Percentiles rank a stretch among this genome's conserved stretches.
phyloP scores from a whole-genome alignment of 1,284 basidiomycete genomes.

The Microbotryum violaceum region DNA sequence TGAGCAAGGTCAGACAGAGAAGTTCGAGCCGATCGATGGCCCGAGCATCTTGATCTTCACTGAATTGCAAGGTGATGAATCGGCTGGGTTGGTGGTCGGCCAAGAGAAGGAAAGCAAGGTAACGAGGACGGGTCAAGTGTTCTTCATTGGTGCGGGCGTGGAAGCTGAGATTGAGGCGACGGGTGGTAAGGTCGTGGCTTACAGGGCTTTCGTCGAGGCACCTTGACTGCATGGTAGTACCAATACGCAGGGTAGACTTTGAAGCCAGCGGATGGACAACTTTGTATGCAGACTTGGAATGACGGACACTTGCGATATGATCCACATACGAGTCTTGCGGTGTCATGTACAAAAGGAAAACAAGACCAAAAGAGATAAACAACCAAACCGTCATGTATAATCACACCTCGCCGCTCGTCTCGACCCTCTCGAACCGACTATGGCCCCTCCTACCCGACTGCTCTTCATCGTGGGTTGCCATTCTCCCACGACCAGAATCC shows the following conservation, averaged over 20 bases:
- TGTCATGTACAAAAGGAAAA: no score
- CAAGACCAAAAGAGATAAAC: no score
- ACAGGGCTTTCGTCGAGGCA: slow-evolving; percentile 61
- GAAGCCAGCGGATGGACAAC: background rate
- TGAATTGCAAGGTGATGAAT: slow-evolving; percentile 54
- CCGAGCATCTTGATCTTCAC: slow-evolving; percentile 78
- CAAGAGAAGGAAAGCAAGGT: slow-evolving; percentile 48
- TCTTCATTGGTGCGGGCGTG: slow-evolving; percentile 73
- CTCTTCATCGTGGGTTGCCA: no score
- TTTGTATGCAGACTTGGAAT: no score
- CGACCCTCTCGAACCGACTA: no score
- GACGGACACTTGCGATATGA: no score
- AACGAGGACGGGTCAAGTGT: slow-evolving; percentile 58
- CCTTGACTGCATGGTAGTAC: background rate
- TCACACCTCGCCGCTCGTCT: no score
- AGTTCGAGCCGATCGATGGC: slow-evolving; percentile 59
- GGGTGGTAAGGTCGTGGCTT: slow-evolving; percentile 50
- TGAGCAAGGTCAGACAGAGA: slow-evolving; percentile 47
- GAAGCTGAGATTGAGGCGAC: slow-evolving; percentile 48
- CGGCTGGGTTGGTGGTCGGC: slow-evolving; percentile 45
- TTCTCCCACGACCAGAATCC: no score
- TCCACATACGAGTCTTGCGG: no score
- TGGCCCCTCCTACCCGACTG: no score
- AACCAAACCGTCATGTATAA: no score
- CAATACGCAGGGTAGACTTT: no score